These are phyloP conservation scores for Musa itinerans DNA, from an alignment of 176 grass and related monocot species.

Conservation along the genomic window DNA sequence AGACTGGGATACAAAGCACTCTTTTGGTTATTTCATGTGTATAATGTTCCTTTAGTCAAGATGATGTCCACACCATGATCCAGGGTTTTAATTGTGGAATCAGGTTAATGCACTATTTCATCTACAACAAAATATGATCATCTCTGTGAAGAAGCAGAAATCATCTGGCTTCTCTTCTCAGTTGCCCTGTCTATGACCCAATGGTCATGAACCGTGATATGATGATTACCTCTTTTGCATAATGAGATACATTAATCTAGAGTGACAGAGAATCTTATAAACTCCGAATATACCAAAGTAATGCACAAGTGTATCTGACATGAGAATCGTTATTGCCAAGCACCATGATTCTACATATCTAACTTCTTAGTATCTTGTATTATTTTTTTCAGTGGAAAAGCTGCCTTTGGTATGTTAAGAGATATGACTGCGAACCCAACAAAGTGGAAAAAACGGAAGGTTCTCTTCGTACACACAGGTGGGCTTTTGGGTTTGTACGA, in stretches of 20 bases:
- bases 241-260: background rate
- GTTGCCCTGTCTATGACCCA: no score
- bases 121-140: background rate
- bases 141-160: background rate
- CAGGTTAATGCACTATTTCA: background rate
- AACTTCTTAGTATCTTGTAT: background rate
- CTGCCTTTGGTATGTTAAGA: slow-evolving; percentile 52
- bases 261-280: no score
- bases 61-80: background rate
- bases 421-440: slow-evolving; percentile 60
- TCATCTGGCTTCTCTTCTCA: background rate
- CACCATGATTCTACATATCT: background rate
- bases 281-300: no score
- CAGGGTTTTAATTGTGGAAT: no score
- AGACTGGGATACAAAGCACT: no score
- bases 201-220: background rate
- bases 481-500: slow-evolving; percentile 94
- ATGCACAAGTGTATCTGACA: background rate
- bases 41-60: background rate
- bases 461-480: slow-evolving; percentile 84
- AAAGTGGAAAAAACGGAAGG: slow-evolving; percentile 64
- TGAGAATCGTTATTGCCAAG: background rate
- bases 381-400: slow-evolving; percentile 61
- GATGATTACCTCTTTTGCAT: background rate
- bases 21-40: background rate